A percentile compares a stretch with the other conserved stretches of the same genome.
Conservation (phyloP, 1,139 yeast genomes). For the Suhomyces choctaworum region DNA sequence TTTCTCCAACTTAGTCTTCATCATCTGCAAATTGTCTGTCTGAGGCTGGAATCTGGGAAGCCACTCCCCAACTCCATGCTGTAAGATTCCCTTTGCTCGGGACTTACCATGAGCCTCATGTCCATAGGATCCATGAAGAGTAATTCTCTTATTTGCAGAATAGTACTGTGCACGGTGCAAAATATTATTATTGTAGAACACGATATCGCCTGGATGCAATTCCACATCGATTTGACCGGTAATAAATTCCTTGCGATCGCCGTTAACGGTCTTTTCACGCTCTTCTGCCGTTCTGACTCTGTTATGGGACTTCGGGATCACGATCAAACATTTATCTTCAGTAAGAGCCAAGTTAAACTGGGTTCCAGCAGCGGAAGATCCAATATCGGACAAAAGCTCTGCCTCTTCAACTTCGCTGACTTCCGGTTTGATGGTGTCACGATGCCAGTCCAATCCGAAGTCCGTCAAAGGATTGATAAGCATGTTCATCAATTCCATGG, state of each 20-base stretch:
- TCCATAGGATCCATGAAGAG: slow-evolving; percentile 58
- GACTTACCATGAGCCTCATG: slow-evolving; percentile 44
- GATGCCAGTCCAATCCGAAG: slow-evolving; percentile 58
- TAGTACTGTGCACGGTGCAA: slow-evolving; percentile 53
- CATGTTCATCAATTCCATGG: slow-evolving; percentile 59
- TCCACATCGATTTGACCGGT: slow-evolving; percentile 44
- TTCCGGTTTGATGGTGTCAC: slow-evolving; percentile 55
- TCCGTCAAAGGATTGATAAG: slow-evolving; percentile 56
- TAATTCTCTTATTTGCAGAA: slow-evolving; percentile 43
- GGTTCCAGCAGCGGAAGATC: slow-evolving; percentile 49
- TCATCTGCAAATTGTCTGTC: slow-evolving; percentile 34
- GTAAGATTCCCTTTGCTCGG: slow-evolving; percentile 54
- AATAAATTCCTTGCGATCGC: slow-evolving; percentile 38
- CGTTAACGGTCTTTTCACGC: slow-evolving; percentile 41
- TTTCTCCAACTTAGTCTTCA: slow-evolving; percentile 37
- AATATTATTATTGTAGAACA: slow-evolving; percentile 55
- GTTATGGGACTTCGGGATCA: slow-evolving; percentile 52
- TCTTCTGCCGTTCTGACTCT: slow-evolving; percentile 51
- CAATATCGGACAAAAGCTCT: slow-evolving; percentile 31
- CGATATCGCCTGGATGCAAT: slow-evolving; percentile 55
- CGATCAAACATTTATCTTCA: slow-evolving; percentile 51
- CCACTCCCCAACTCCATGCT: slow-evolving; percentile 58
- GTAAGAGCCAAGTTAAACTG: slow-evolving; percentile 57
- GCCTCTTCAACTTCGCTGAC: slow-evolving; percentile 50
- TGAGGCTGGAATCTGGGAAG: slow-evolving; percentile 41